phyloP scores from a whole-genome alignment of 2,329 filamentous ascomycete genomes.

The Fusarium sp. region DNA sequence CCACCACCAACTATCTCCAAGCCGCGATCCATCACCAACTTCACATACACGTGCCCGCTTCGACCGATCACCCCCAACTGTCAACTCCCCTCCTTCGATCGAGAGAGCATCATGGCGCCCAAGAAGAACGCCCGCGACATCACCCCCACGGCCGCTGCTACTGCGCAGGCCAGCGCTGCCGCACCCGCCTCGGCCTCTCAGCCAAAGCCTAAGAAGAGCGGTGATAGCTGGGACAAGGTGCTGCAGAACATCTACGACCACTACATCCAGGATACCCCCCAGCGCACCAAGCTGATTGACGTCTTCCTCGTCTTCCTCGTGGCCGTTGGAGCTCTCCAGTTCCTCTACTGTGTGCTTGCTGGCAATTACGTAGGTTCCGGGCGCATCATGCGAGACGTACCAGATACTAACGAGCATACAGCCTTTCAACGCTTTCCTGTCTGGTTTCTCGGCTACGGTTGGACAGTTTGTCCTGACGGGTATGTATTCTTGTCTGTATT shows the following conservation, averaged over 20 bases:
- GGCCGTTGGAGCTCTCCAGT: slow-evolving; percentile 88
- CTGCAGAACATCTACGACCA: slow-evolving; percentile 77
- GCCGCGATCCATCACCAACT: slow-evolving; percentile 13
- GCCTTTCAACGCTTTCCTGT: slow-evolving; percentile 99
- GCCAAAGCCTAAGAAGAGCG: slow-evolving; percentile 42
- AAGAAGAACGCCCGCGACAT: slow-evolving; percentile 58
- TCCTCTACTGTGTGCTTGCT: slow-evolving; percentile 89
- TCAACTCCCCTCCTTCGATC: neutral
- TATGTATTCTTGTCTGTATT: slow-evolving; percentile 53
- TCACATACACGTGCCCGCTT: slow-evolving; percentile 8
- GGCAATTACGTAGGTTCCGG: slow-evolving; percentile 87
- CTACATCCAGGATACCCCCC: slow-evolving; percentile 85
- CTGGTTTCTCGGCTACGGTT: slow-evolving; percentile 93
- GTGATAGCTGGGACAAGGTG: slow-evolving; percentile 66
- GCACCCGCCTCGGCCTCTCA: slow-evolving; percentile 43
- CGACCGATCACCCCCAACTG: slow-evolving; percentile 4
- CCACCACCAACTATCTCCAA: slow-evolving; percentile 18
- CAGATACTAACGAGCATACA: slow-evolving; percentile 53
- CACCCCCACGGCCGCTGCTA: slow-evolving; percentile 49
- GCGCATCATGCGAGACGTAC: too few relatives aligned
- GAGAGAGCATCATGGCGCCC: slow-evolving; percentile 58
- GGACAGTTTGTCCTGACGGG: slow-evolving; percentile 98
- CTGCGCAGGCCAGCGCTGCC: slow-evolving; percentile 46
- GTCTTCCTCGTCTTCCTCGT: slow-evolving; percentile 90
- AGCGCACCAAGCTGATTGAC: slow-evolving; percentile 92